These are phyloP conservation scores for Ochetophila trinervis DNA, from an alignment of 306 rosid genomes.

Conservation along the genomic window DNA sequence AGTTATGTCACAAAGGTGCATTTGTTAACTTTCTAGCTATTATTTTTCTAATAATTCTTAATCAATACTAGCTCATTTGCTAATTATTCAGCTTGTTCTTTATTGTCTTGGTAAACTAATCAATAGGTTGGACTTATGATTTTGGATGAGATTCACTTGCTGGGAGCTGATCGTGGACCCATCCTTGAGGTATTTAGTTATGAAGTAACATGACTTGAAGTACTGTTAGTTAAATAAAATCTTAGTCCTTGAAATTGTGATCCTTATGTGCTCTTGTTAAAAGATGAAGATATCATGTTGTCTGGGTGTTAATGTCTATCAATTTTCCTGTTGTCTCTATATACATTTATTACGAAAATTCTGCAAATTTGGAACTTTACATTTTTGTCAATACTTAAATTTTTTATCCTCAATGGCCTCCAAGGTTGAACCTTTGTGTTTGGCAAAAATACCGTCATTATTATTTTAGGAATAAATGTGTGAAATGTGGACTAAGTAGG, in stretches of 20 bases:
- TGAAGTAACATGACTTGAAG: conserved; percentile 15
- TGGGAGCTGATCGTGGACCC: conserved; percentile 99
- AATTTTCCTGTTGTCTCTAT: too few relatives aligned
- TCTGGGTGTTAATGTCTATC: too few relatives aligned
- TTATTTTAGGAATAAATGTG: too few relatives aligned
- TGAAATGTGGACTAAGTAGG: too few relatives aligned
- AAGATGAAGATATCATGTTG: too few relatives aligned
- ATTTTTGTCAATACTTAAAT: too few relatives aligned
- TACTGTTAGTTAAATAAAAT: conserved; percentile 8
- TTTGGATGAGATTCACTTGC: conserved; percentile 92
- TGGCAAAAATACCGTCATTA: too few relatives aligned
- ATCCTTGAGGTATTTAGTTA: conserved; percentile 79
- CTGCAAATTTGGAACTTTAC: too few relatives aligned
- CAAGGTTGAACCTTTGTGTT: too few relatives aligned
- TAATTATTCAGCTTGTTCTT: conserved; percentile 13
- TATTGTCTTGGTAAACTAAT: conserved; percentile 17
- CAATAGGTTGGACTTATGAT: conserved; percentile 88
- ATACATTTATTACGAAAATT: too few relatives aligned
- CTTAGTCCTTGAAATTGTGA: conserved; percentile 1
- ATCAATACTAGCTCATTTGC: neutral
- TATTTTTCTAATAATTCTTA: conserved; percentile 2
- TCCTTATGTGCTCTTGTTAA: neutral
- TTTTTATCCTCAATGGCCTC: too few relatives aligned
- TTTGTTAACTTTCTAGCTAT: conserved; percentile 5
- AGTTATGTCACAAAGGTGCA: conserved; percentile 85